Conservation (phyloP, 2,329 filamentous ascomycete genomes). For the Cadophora gregata region DNA sequence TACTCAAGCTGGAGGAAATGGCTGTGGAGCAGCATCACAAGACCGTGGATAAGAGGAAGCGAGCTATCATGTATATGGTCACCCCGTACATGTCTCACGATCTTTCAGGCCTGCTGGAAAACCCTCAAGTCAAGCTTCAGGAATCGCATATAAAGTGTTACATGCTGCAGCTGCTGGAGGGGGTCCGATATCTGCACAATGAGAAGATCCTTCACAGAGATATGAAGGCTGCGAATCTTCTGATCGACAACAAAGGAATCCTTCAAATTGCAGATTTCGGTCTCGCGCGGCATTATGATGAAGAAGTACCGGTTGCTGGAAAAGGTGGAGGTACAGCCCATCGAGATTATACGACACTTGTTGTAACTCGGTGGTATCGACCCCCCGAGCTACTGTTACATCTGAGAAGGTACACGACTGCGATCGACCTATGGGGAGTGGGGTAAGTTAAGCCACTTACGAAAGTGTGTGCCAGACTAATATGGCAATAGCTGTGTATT, state of each 20-base stretch:
- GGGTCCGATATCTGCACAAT: slow-evolving; percentile 88
- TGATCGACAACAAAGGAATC: slow-evolving; percentile 93
- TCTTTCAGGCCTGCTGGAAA: slow-evolving; percentile 94
- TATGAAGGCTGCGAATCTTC: slow-evolving; percentile 97
- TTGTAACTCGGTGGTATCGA: slow-evolving; percentile 96
- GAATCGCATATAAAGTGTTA: slow-evolving; percentile 98
- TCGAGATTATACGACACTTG: slow-evolving; percentile 93
- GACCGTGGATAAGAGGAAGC: slow-evolving; percentile 73
- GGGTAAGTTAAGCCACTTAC: slow-evolving; percentile 64
- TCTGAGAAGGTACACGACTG: slow-evolving; percentile 90
- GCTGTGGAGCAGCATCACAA: slow-evolving; percentile 77
- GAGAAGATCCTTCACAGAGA: slow-evolving; percentile 91
- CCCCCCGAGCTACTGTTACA: slow-evolving; percentile 91
- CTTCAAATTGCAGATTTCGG: slow-evolving; percentile 98
- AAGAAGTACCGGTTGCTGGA: slow-evolving; percentile 76
- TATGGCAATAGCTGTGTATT: slow-evolving; percentile 78
- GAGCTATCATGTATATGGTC: slow-evolving; percentile 96
- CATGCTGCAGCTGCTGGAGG: slow-evolving; percentile 89
- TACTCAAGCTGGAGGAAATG: slow-evolving; percentile 92
- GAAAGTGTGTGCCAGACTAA: slow-evolving; percentile 28
- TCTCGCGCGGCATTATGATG: slow-evolving; percentile 91
- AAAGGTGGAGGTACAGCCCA: slow-evolving; percentile 82
- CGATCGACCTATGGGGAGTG: slow-evolving; percentile 98
- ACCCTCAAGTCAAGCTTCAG: slow-evolving; percentile 85
- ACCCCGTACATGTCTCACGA: slow-evolving; percentile 99